Conservation (phyloP, 306 rosid species). For the Dryas octopetala region DNA sequence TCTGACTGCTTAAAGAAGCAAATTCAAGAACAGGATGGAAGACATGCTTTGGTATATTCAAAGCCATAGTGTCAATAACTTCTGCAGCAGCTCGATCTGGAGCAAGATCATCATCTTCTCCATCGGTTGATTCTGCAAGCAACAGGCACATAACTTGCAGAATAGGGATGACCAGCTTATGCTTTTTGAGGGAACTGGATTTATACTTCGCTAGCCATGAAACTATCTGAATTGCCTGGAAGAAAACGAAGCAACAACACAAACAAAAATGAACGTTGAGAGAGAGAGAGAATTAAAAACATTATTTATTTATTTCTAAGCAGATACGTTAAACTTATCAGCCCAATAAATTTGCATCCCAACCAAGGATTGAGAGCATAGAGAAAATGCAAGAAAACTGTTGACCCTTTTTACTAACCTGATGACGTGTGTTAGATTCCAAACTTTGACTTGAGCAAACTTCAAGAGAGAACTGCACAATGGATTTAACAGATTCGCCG, state of each 20-base stretch:
- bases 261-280: conserved; percentile 13
- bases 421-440: conserved; percentile 96
- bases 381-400: neutral
- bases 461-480: conserved; percentile 98
- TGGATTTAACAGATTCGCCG: conserved; percentile 92
- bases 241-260: conserved; percentile 27
- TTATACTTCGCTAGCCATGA: conserved; percentile 98
- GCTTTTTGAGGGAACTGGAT: conserved; percentile 75
- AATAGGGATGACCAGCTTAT: conserved; percentile 83
- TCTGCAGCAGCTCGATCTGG: conserved; percentile 98
- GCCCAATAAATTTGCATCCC: conserved; percentile 6
- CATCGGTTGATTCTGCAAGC: conserved; percentile 83
- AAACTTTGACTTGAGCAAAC: conserved; percentile 91
- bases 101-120: conserved; percentile 93
- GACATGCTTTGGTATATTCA: conserved; percentile 81
- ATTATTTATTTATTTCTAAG: neutral
- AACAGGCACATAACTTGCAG: conserved; percentile 90
- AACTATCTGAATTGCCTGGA: conserved; percentile 89
- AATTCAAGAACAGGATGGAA: conserved; percentile 82
- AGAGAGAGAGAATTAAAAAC: neutral
- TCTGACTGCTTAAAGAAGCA: conserved; percentile 81
- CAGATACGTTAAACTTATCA: neutral
- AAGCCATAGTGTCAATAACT: conserved; percentile 96
- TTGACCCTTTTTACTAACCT: conserved; percentile 56
- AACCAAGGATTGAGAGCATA: neutral